These are phyloP conservation scores for Akebia trifoliata DNA, from an alignment of 164 flowering plant genomes.

Conservation along the genomic window DNA sequence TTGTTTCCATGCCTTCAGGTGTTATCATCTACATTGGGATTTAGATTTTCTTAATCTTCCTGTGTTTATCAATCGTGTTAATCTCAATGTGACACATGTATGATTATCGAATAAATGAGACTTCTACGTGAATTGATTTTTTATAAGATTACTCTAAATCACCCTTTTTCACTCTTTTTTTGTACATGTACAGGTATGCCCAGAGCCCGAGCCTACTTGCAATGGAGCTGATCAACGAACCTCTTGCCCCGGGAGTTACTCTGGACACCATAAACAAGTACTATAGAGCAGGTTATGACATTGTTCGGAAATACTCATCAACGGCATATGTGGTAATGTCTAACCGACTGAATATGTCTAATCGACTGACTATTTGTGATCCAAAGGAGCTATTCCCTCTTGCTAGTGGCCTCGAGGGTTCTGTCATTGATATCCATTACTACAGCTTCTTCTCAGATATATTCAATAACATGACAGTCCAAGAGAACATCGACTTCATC, in stretches of 20 bases:
- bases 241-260: constrained; percentile 42
- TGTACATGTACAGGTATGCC: constrained; percentile 35
- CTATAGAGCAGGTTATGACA: constrained; percentile 51
- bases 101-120: no score
- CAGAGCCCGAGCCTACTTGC: constrained; percentile 50
- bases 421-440: constrained; percentile 62
- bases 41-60: no score
- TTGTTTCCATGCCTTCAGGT: no score
- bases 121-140: no score
- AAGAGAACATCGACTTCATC: constrained; percentile 58
- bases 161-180: no score
- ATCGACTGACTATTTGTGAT: constrained; percentile 33
- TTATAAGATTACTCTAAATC: no score
- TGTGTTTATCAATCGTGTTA: no score
- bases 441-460: constrained; percentile 38
- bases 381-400: constrained; percentile 51
- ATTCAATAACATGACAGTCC: constrained; percentile 37
- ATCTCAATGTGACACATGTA: no score
- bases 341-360: no score
- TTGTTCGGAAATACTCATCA: constrained; percentile 46
- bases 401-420: constrained; percentile 28
- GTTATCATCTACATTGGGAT: no score
- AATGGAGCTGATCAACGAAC: constrained; percentile 70
- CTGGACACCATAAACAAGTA: constrained; percentile 40
- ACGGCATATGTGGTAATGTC: constrained; percentile 48